phyloP scores from a whole-genome alignment of 2,329 filamentous ascomycete species.

The Exophiala sp. region DNA sequence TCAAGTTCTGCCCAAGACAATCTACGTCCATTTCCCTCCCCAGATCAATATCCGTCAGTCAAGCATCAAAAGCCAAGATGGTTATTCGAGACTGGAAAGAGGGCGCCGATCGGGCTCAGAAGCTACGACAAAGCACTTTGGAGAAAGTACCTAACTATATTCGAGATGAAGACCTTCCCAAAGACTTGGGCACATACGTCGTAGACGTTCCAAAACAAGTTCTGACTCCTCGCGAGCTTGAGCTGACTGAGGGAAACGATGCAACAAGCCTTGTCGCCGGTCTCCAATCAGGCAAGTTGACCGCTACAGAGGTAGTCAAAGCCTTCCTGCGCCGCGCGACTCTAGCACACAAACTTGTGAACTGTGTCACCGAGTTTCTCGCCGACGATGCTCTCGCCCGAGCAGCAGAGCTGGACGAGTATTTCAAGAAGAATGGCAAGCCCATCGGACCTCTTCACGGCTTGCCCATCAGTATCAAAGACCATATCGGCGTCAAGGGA shows the following conservation, averaged over 20 bases:
- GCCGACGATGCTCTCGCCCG: conserved; percentile 48
- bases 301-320: conserved; percentile 33
- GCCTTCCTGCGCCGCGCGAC: conserved; percentile 42
- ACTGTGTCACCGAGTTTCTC: conserved; percentile 52
- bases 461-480: conserved; percentile 54
- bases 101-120: background rate
- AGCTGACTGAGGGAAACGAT: conserved; percentile 49
- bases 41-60: conserved; percentile 20
- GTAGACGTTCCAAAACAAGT: conserved; percentile 27
- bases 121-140: background rate
- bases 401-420: conserved; percentile 47
- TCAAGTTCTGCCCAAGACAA: too few species aligned
- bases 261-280: conserved; percentile 40
- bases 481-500: conserved; percentile 33
- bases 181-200: background rate
- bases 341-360: conserved; percentile 36
- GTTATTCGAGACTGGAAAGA: background rate
- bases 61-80: conserved; percentile 33
- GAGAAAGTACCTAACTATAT: background rate
- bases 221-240: conserved; percentile 41
- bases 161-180: background rate
- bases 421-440: conserved; percentile 37
- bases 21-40: too few species aligned
- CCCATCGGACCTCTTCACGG: conserved; percentile 60
- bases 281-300: conserved; percentile 11